These are phyloP conservation scores for Abortiporus biennis DNA, from an alignment of 1,284 basidiomycete species.

Conservation along the genomic window DNA sequence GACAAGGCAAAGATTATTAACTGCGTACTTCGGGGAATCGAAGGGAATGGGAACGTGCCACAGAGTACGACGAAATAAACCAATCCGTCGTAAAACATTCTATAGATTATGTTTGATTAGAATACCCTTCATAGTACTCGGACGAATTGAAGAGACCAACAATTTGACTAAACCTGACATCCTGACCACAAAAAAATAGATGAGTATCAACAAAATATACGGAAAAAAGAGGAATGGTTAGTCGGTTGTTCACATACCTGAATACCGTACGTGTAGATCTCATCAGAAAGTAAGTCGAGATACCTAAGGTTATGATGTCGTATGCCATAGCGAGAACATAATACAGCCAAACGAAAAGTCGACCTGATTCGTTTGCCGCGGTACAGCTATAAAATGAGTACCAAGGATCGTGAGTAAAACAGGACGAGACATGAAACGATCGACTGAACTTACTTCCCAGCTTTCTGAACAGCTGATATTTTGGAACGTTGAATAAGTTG, in stretches of 20 bases:
- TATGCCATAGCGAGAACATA: constrained; percentile 35
- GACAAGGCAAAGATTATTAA: background rate
- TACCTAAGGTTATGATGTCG: constrained; percentile 28
- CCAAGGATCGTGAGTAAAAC: no score
- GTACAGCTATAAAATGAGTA: constrained; percentile 7
- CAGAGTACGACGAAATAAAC: constrained; percentile 41
- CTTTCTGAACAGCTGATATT: no score
- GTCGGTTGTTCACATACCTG: no score
- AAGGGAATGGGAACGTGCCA: no score
- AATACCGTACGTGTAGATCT: constrained; percentile 9
- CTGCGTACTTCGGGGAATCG: no score
- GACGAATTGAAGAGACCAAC: constrained; percentile 1
- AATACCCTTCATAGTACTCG: constrained; percentile 2
- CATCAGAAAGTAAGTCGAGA: constrained; percentile 31
- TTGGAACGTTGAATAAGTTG: background rate
- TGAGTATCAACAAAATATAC: background rate
- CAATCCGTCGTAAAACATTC: constrained; percentile 47
- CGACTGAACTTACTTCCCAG: no score
- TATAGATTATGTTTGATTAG: constrained; percentile 17
- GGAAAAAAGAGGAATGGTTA: no score
- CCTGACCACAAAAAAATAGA: background rate
- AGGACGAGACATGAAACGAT: no score
- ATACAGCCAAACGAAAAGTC: constrained; percentile 31
- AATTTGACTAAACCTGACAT: constrained; percentile 5
- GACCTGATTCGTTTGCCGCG: constrained; percentile 14